Base-by-base conservation (phyloP, 2,329 filamentous ascomycete species). In the Drechslerella coelobrocha region DNA sequence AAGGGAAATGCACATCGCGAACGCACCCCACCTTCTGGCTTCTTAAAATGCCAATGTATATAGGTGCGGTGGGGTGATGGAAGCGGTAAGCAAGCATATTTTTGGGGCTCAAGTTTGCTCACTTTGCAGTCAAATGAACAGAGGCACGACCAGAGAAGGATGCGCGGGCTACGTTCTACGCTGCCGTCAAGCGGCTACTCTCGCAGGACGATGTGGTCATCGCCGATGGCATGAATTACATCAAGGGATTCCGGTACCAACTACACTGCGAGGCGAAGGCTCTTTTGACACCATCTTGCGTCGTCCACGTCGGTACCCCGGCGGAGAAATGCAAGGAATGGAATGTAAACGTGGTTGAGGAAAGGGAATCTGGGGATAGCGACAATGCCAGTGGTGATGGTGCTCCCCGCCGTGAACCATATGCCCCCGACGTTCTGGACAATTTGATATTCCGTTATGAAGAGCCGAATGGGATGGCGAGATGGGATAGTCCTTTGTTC, bases 161-260 rank as follows among this genome's bases (percentile, higher is more conserved):
- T 79, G 90, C 90, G 0, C 86, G 90, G 24, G 90, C 90, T 1
- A 83, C 86, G 43, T 82, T 91, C 61, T 91, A 89, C 78, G 90
- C 85, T 69, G 89, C 90, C 69, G 88, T 93, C 48, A 93, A 93
- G 82, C 84, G 90, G 45, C 84, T 87, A 52, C 82, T 95, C 27
- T 86, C 84, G 69, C 84, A 86, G 62, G 86, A 86, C 75, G 88
- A 91, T 76, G 86, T 95, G 65, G 89, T 94, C 56, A 85, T 95
- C 50, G 85, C 91, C 14, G 90, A 95, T 77, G 87, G 88, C 0
- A 81, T 90, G 69, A 94, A 94, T 79, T 95, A 94, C 79, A 95
- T 95, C 80, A 94, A 94, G 79, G 91, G 90, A 37, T 94, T 90
- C 85, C 84, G 91, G 52, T 95, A 95, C 78, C 90, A 95, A 81